Conservation (phyloP, 108 stramenopile genomes). For the Schizochytrium sp. region DNA sequence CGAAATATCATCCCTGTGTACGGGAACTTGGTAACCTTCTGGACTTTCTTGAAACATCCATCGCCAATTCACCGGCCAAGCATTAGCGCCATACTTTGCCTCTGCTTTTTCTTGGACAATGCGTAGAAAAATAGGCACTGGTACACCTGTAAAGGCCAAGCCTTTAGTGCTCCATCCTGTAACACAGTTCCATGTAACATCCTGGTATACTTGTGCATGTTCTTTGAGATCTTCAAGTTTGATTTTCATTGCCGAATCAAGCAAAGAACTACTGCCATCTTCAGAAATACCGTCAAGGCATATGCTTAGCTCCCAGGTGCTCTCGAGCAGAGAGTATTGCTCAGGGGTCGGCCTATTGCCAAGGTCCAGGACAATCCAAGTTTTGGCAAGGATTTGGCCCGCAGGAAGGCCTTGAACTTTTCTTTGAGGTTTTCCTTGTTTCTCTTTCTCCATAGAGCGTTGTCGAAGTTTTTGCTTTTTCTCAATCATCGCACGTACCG, state of each 20-base stretch:
- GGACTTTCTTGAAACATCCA: conserved; percentile 11
- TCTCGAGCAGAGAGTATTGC: not conserved
- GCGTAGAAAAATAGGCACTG: not conserved
- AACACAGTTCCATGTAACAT: conserved; percentile 31
- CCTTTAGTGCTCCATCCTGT: conserved; percentile 40
- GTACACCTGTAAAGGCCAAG: not conserved
- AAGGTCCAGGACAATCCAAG: conserved; percentile 13
- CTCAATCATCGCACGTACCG: not conserved
- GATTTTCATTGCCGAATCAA: not conserved
- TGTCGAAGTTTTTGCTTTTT: not conserved
- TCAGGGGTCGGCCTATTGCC: not conserved
- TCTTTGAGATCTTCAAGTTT: not conserved
- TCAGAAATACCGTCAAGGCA: not conserved
- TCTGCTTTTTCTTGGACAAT: not conserved
- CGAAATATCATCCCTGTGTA: not conserved
- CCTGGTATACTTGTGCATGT: not conserved
- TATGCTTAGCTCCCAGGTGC: not conserved
- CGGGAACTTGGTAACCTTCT: conserved; percentile 4
- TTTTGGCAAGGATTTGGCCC: not conserved
- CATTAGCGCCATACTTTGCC: not conserved
- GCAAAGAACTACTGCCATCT: not conserved
- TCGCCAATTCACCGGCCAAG: conserved; percentile 1
- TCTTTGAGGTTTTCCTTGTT: not conserved
- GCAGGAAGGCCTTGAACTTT: not conserved
- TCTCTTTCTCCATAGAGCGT: not conserved